These are phyloP conservation scores for Talaromyces verruculosus DNA, from an alignment of 2,329 filamentous ascomycete species.

Conservation along the genomic window DNA sequence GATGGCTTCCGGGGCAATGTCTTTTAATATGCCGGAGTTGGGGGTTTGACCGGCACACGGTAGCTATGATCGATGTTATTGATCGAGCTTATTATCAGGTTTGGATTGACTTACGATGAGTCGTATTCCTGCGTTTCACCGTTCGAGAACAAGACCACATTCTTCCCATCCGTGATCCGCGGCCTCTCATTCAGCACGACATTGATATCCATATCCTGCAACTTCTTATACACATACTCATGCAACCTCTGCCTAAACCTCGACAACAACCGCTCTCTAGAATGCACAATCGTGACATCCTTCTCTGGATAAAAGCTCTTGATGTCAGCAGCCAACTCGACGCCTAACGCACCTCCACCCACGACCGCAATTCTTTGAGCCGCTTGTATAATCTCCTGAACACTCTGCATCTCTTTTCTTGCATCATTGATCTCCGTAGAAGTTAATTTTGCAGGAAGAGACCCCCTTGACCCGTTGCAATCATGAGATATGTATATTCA, in stretches of 20 bases:
- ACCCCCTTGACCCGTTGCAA: slow-evolving; percentile 10
- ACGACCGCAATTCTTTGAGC: slow-evolving; percentile 4
- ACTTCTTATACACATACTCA: slow-evolving; percentile 5
- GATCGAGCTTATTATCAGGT: not conserved
- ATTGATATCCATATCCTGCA: slow-evolving; percentile 8
- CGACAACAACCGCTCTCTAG: slow-evolving; percentile 8
- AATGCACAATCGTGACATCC: slow-evolving; percentile 13
- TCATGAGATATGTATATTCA: slow-evolving; percentile 7
- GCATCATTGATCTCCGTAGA: slow-evolving; percentile 7
- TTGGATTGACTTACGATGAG: slow-evolving; percentile 1
- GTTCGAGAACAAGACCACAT: not conserved
- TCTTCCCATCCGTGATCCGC: not conserved
- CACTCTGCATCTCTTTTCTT: not conserved
- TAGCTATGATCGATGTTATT: not conserved
- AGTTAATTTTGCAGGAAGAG: not conserved
- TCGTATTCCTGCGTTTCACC: not conserved
- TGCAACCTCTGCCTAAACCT: slow-evolving; percentile 7
- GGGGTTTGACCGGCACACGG: slow-evolving; percentile 7
- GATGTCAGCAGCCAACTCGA: slow-evolving; percentile 12
- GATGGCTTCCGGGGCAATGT: not conserved
- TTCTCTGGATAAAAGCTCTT: slow-evolving; percentile 12
- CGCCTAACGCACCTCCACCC: slow-evolving; percentile 11
- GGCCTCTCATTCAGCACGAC: slow-evolving; percentile 1
- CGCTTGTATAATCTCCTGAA: not conserved
- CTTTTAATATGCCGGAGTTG: not conserved